These are phyloP conservation scores for Ophiostoma piceae DNA, from an alignment of 2,329 filamentous ascomycete species.

Conservation along the genomic window DNA sequence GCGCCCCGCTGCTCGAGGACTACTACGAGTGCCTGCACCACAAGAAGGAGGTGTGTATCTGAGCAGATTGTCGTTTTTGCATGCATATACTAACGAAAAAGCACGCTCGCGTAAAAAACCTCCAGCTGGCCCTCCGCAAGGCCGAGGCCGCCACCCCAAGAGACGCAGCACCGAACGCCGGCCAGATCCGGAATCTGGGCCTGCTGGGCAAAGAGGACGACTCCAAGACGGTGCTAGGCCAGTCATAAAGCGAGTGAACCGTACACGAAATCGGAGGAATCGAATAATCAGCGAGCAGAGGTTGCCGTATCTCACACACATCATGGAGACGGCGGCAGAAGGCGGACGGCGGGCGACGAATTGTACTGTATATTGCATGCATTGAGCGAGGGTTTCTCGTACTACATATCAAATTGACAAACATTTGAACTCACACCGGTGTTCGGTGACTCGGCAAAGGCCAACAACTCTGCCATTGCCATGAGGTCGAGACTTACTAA, in stretches of 20 bases:
- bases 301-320: background rate
- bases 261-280: background rate
- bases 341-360: background rate
- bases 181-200: slow-evolving; percentile 82
- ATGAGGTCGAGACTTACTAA: background rate
- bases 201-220: slow-evolving; percentile 80
- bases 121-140: slow-evolving; percentile 83
- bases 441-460: background rate
- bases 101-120: slow-evolving; percentile 69
- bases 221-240: slow-evolving; percentile 54
- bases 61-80: background rate
- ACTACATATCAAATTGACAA: slow-evolving; percentile 17
- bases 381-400: slow-evolving; percentile 11
- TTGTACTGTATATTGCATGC: slow-evolving; percentile 21
- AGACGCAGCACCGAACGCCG: slow-evolving; percentile 75
- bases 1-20: slow-evolving; percentile 78
- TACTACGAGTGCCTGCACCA: slow-evolving; percentile 99
- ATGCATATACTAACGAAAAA: slow-evolving; percentile 35
- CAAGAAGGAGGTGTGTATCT: slow-evolving; percentile 78
- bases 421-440: background rate
- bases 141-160: slow-evolving; percentile 67
- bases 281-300: background rate
- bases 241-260: slow-evolving; percentile 19
- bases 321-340: background rate
- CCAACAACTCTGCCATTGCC: background rate